A percentile compares a stretch with the other conserved stretches of the same genome.
Evolutionary conservation across 345 rosid genomes (phyloP).

Genomic region (Populus deltoides): DNA sequence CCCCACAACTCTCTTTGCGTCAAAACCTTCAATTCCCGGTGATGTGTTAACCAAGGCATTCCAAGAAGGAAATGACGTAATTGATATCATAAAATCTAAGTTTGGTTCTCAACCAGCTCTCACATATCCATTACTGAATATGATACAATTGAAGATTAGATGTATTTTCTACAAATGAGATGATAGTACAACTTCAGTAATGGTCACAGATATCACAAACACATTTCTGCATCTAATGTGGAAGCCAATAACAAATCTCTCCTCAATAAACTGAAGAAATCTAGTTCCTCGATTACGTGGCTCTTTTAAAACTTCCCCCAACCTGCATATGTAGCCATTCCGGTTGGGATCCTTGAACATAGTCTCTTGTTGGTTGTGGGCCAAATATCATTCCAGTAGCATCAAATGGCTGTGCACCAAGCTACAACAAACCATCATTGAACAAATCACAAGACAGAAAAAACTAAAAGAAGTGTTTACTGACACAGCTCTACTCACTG

Average conservation of each 20-base stretch:
- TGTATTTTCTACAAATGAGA: constrained; percentile 26
- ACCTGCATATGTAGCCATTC: constrained; percentile 91
- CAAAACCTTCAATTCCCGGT: constrained; percentile 55
- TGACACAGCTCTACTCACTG: neutral
- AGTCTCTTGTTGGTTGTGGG: constrained; percentile 56
- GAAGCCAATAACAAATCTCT: constrained; percentile 8
- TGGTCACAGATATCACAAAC: constrained; percentile 4
- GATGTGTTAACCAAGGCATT: constrained; percentile 55
- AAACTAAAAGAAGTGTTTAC: neutral
- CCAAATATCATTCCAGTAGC: constrained; percentile 55
- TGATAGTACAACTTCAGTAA: constrained; percentile 18
- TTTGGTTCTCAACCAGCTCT: constrained; percentile 24
- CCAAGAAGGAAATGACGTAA: constrained; percentile 39
- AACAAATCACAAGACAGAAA: neutral
- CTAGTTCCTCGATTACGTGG: constrained; percentile 31
- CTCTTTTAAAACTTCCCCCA: constrained; percentile 57
- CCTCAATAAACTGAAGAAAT: constrained; percentile 4
- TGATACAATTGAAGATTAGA: constrained; percentile 16
- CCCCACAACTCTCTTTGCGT: constrained; percentile 42
- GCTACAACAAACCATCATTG: constrained; percentile 32
- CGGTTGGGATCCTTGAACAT: constrained; percentile 47
- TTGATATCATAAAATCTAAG: constrained; percentile 50
- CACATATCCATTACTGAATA: neutral
- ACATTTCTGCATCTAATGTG: constrained; percentile 5
- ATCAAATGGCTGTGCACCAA: constrained; percentile 50